Conservation (phyloP, 345 rosid genomes). For the Jatropha curcas region DNA sequence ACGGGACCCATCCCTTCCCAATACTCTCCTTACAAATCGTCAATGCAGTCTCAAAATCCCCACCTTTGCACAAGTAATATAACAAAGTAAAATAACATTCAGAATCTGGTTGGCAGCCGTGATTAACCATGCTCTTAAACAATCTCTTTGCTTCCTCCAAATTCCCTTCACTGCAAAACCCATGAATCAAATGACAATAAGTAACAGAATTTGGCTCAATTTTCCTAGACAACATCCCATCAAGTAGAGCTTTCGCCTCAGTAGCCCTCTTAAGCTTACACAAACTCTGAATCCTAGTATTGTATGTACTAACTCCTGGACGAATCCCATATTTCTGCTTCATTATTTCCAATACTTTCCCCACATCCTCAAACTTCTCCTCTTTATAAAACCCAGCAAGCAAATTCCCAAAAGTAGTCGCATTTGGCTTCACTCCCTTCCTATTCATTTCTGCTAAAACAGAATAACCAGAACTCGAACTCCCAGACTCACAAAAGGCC, state of each 20-base stretch:
- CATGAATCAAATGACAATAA: conserved; percentile 60
- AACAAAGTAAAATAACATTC: conserved; percentile 56
- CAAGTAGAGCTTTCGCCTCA: conserved; percentile 64
- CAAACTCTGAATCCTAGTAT: conserved; percentile 64
- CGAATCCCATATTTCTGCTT: conserved; percentile 48
- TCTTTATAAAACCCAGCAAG: conserved; percentile 71
- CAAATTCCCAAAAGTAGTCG: conserved; percentile 48
- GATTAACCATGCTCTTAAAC: conserved; percentile 55
- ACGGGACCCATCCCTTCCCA: conserved; percentile 73
- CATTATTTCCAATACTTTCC: conserved; percentile 58
- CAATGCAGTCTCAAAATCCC: conserved; percentile 66
- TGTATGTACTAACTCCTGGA: conserved; percentile 46
- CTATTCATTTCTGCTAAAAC: conserved; percentile 75
- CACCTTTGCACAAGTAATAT: conserved; percentile 56
- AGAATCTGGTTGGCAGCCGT: conserved; percentile 53
- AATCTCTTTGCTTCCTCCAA: conserved; percentile 63
- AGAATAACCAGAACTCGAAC: conserved; percentile 62
- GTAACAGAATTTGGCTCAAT: conserved; percentile 52
- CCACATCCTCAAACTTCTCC: conserved; percentile 71
- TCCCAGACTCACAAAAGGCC: conserved; percentile 65
- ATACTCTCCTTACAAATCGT: conserved; percentile 57
- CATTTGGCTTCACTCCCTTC: conserved; percentile 51
- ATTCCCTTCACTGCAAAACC: conserved; percentile 65
- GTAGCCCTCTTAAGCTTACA: conserved; percentile 55
- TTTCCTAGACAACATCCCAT: conserved; percentile 48